Percentiles rank a stretch among this genome's conserved stretches.
These are phyloP conservation scores for Fusarium circinatum DNA, from an alignment of 2,329 filamentous ascomycete species.

Conservation along the genomic window DNA sequence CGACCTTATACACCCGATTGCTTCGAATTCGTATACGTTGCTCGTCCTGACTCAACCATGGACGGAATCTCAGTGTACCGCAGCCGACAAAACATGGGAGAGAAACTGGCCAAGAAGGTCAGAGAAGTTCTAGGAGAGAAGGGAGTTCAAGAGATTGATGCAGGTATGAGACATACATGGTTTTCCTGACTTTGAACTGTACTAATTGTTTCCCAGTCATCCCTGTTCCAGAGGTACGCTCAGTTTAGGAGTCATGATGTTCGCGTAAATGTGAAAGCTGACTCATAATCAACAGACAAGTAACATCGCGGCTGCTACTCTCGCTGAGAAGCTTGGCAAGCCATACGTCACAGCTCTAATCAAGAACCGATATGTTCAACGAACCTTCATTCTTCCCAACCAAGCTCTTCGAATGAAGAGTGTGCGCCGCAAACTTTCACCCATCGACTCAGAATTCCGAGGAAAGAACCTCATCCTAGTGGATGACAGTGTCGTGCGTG, in stretches of 20 bases:
- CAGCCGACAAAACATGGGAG: slow-evolving; percentile 87
- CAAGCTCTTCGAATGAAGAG: slow-evolving; percentile 85
- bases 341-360: slow-evolving; percentile 85
- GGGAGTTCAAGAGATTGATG: slow-evolving; percentile 79
- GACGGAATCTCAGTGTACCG: slow-evolving; percentile 90
- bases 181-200: neutral
- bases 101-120: slow-evolving; percentile 80
- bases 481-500: slow-evolving; percentile 90
- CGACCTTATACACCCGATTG: slow-evolving; percentile 79
- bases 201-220: slow-evolving; percentile 22
- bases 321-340: slow-evolving; percentile 80
- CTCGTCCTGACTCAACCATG: slow-evolving; percentile 82
- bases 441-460: slow-evolving; percentile 86
- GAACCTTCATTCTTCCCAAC: slow-evolving; percentile 81
- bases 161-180: slow-evolving; percentile 47
- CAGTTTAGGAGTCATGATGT: too few species aligned
- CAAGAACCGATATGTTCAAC: slow-evolving; percentile 89
- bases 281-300: slow-evolving; percentile 66
- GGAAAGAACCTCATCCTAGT: slow-evolving; percentile 84
- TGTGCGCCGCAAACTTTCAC: slow-evolving; percentile 88
- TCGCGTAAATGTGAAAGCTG: neutral
- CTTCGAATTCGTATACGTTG: slow-evolving; percentile 75
- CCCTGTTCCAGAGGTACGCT: slow-evolving; percentile 63
- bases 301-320: slow-evolving; percentile 80
- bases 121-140: slow-evolving; percentile 73